Base-by-base conservation (phyloP, 2,329 filamentous ascomycete genomes). In the Trichoderma lentiforme region DNA sequence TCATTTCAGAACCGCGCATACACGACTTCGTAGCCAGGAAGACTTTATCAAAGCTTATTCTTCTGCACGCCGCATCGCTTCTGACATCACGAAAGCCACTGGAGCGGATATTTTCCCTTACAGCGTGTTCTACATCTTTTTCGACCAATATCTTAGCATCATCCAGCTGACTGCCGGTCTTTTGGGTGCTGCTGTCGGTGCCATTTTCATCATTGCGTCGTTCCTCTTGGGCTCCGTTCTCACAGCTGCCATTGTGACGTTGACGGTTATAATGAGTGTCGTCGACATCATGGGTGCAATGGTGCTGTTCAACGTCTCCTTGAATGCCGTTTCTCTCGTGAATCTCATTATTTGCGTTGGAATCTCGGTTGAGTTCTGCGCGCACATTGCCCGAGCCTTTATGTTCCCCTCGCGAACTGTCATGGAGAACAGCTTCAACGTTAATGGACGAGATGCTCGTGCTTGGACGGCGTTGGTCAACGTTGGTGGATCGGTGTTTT, bases 41-140 rank as follows among this genome's bases (percentile, higher is more conserved):
- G 95, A 98, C 80, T 98, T 98, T 76, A 99, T 99, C 82, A 87
- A 90, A 32, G 94, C 96, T 0, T 98, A 98, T 80, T 90, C 92
- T 6, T 90, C 95, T 1, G 96, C 96, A 3, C 92, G 95, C 21
- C 93, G 96, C 73, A 97, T 99, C 74, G 91, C 95, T 0, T 84
- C 90, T 14, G 91, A 92, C 32, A 91, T 99, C 66, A 91, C 87
- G 15, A 82, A 88, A 68, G 86, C 87, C 66, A 95, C 94, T 5
- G 88, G 90, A 6, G 89, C 93, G 26, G 91, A 96, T 28, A 91
- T 99, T 3, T 99, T 99, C 86, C 94, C 96, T 0, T 99, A 99
- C 84, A 97, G 93, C 76, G 91, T 98, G 73, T 97, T 97, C 81
- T 99, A 99, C 84, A 95, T 99, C 80, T 99, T 98, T 88, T 99